Conservation (phyloP, 2,329 filamentous ascomycete genomes). For the Clarireedia paspali region DNA sequence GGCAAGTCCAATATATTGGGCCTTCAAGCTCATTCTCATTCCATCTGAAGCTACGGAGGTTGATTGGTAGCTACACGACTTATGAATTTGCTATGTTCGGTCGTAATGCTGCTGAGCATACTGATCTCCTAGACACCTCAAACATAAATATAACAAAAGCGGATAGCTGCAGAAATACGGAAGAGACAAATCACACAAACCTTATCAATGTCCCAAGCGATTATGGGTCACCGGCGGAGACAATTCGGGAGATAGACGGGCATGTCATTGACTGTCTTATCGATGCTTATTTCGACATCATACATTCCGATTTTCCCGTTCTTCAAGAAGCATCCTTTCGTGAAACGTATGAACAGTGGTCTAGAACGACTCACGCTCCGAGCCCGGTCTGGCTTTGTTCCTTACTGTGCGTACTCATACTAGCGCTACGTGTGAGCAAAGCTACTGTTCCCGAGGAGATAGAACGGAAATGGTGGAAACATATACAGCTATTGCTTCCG, state of each 20-base stretch:
- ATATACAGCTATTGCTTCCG: conserved; percentile 34
- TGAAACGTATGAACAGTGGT: conserved; percentile 33
- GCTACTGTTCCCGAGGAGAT: conserved; percentile 30
- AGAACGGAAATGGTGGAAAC: conserved; percentile 35
- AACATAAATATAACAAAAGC: not conserved
- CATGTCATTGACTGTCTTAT: conserved; percentile 31
- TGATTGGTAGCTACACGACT: conserved; percentile 29
- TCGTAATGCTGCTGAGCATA: not conserved
- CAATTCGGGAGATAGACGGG: conserved; percentile 23
- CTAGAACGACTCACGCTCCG: not conserved
- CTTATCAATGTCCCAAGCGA: not conserved
- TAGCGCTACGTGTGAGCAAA: conserved; percentile 31
- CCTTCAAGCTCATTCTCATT: conserved; percentile 36
- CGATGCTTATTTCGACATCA: conserved; percentile 34
- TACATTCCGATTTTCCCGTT: conserved; percentile 36
- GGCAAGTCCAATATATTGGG: conserved; percentile 38
- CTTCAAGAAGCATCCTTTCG: conserved; percentile 37
- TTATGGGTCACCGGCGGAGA: conserved; percentile 16
- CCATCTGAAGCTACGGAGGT: conserved; percentile 33
- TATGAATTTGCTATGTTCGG: conserved; percentile 22
- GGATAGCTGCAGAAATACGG: not conserved
- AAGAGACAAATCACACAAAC: not conserved
- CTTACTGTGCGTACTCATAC: conserved; percentile 34
- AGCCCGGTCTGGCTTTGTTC: conserved; percentile 33
- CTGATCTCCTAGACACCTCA: not conserved